Evolutionary conservation across 139 green algal species (phyloP).

Genomic region (Chlorella sp.): DNA sequence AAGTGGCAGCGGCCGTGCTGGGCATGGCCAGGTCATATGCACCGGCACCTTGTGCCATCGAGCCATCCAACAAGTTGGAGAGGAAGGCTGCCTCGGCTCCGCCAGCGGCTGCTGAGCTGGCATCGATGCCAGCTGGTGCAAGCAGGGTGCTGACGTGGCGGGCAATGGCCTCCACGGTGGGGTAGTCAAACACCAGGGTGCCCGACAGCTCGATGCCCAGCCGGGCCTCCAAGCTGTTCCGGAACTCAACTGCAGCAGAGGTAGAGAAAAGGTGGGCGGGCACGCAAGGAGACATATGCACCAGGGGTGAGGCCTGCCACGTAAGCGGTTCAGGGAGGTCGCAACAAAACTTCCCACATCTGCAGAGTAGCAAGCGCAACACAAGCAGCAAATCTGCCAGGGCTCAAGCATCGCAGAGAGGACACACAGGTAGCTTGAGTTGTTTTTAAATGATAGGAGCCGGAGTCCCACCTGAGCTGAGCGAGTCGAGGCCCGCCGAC

Average conservation of each 20-base stretch:
- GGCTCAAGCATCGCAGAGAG: not conserved
- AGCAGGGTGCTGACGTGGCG: conserved; percentile 15
- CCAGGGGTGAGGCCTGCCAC: not conserved
- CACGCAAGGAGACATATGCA: not conserved
- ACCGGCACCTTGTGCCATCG: not conserved
- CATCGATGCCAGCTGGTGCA: not conserved
- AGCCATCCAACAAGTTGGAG: not conserved
- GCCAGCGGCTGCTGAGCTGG: not conserved
- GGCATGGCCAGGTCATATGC: not conserved
- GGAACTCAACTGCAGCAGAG: conserved; percentile 75
- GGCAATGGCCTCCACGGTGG: conserved; percentile 39
- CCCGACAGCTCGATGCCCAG: conserved; percentile 62
- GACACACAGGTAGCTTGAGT: not conserved
- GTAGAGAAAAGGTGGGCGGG: not conserved
- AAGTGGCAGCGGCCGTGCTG: not conserved
- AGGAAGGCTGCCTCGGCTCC: not conserved
- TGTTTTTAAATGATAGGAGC: too few species aligned
- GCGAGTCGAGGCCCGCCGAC: conserved; percentile 66
- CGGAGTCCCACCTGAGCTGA: conserved; percentile 31
- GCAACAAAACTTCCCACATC: too few species aligned
- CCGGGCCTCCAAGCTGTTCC: conserved; percentile 50
- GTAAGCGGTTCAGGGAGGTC: too few species aligned
- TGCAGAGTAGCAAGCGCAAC: too few species aligned
- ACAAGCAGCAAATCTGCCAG: not conserved
- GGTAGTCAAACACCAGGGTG: conserved; percentile 74